phyloP scores from a whole-genome alignment of 805 yeast species.

The Ogataea allantospora region DNA sequence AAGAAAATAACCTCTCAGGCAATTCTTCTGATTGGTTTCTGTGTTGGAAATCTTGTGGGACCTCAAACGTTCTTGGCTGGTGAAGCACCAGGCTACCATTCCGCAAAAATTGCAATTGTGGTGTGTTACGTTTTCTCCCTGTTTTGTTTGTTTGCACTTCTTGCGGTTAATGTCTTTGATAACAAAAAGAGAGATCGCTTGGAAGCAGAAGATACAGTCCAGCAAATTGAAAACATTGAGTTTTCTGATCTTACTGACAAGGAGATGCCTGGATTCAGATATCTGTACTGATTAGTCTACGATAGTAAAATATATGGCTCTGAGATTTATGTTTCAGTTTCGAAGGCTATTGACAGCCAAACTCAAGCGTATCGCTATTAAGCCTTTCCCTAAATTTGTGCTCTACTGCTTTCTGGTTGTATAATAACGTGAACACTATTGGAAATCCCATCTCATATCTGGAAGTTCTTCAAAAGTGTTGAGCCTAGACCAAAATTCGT shows the following conservation, averaged over 20 bases:
- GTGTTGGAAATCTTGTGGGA: constrained; percentile 65
- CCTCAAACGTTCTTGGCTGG: constrained; percentile 62
- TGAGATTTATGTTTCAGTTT: too few relatives aligned
- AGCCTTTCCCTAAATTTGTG: too few relatives aligned
- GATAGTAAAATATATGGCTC: too few relatives aligned
- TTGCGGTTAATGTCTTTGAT: constrained; percentile 17
- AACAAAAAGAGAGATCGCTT: constrained; percentile 16
- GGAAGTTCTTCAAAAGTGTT: too few relatives aligned
- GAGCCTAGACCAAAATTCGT: too few relatives aligned
- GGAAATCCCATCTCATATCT: too few relatives aligned
- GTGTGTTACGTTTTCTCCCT: constrained; percentile 36
- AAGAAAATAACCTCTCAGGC: constrained; percentile 45
- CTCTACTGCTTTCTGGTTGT: too few relatives aligned
- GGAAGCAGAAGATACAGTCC: constrained; percentile 7
- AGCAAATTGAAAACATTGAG: constrained; percentile 30
- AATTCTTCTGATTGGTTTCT: constrained; percentile 56
- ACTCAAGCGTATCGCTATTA: too few relatives aligned
- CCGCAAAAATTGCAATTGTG: constrained; percentile 54
- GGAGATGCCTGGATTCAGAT: constrained; percentile 40
- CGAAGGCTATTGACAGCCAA: too few relatives aligned
- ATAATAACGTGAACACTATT: too few relatives aligned
- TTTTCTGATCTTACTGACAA: constrained; percentile 48
- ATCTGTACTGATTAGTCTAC: constrained; percentile 11
- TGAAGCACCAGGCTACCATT: constrained; percentile 56
- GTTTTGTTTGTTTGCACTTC: constrained; percentile 20